Evolutionary conservation across 2,329 filamentous ascomycete species (phyloP).

Genomic region (Aspergillus novoparasiticus): DNA sequence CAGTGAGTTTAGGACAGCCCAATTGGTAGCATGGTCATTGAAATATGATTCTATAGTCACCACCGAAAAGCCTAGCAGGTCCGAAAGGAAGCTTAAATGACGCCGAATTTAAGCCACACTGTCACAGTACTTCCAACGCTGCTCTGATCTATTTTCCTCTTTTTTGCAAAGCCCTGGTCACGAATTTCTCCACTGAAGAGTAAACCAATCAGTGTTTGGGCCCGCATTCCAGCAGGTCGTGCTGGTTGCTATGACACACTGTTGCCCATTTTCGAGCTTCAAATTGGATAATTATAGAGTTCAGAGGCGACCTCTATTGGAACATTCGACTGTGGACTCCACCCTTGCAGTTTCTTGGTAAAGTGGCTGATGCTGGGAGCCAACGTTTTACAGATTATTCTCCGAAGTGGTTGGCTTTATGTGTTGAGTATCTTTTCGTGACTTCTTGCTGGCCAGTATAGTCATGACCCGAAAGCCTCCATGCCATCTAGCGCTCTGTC

Average conservation of each 20-base stretch:
- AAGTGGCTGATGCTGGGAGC: background rate
- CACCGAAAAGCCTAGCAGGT: background rate
- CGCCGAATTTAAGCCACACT: background rate
- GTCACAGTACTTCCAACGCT: background rate
- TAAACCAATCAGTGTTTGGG: background rate
- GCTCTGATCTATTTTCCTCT: background rate
- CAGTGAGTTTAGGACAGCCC: background rate
- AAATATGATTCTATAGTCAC: background rate
- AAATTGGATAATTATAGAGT: background rate
- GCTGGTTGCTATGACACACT: conserved; percentile 22
- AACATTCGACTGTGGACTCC: background rate
- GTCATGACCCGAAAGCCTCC: background rate
- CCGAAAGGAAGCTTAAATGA: background rate
- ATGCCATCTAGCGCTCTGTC: background rate
- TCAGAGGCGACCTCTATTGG: background rate
- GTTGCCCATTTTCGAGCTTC: background rate
- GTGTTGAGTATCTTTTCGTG: background rate
- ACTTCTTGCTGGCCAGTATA: conserved; percentile 8
- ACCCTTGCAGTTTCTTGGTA: background rate
- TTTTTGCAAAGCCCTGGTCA: background rate
- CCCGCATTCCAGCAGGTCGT: conserved; percentile 25
- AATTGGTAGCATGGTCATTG: background rate
- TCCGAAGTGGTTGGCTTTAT: conserved; percentile 6
- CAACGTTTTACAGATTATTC: conserved; percentile 8
- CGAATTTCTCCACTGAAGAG: background rate